A percentile compares a stretch with the other conserved stretches of the same genome.
Evolutionary conservation across 1,139 yeast genomes (phyloP).

Genomic region (Suhomyces coccinellae): DNA sequence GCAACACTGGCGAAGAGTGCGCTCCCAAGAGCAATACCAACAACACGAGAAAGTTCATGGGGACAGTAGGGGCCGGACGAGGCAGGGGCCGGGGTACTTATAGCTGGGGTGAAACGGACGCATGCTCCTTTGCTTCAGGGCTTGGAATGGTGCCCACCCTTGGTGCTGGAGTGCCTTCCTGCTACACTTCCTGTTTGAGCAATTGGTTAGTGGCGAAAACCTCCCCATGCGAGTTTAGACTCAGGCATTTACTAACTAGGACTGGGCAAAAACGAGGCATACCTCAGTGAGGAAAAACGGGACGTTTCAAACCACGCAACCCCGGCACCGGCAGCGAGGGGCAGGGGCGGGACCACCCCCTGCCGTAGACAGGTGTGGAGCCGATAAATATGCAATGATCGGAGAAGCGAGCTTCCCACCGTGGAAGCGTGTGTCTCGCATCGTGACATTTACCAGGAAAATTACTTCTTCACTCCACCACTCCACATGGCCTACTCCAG

Average conservation of each 20-base stretch:
- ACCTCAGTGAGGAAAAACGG: slow-evolving; percentile 4
- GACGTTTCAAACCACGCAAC: neutral
- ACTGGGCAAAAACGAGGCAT: too few species aligned
- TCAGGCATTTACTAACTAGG: too few species aligned
- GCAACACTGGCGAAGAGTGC: neutral
- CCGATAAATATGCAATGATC: too few species aligned
- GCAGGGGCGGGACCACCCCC: neutral
- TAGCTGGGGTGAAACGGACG: too few species aligned
- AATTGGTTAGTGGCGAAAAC: neutral
- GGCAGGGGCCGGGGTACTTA: neutral
- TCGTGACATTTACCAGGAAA: too few species aligned
- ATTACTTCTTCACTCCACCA: too few species aligned
- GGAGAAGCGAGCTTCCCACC: too few species aligned
- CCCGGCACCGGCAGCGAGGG: neutral
- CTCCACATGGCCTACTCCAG: slow-evolving; percentile 13
- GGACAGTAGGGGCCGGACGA: neutral
- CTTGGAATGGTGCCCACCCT: too few species aligned
- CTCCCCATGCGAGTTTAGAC: neutral
- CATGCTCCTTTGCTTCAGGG: too few species aligned
- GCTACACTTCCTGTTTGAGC: neutral
- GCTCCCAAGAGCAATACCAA: neutral
- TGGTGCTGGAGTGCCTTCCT: neutral
- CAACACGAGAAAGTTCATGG: neutral
- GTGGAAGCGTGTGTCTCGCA: too few species aligned
- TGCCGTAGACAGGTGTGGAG: too few species aligned